A percentile compares a stretch with the other conserved stretches of the same genome.
phyloP scores from a whole-genome alignment of 805 yeast species.

The Schwanniomyces pseudopolymorphus region DNA sequence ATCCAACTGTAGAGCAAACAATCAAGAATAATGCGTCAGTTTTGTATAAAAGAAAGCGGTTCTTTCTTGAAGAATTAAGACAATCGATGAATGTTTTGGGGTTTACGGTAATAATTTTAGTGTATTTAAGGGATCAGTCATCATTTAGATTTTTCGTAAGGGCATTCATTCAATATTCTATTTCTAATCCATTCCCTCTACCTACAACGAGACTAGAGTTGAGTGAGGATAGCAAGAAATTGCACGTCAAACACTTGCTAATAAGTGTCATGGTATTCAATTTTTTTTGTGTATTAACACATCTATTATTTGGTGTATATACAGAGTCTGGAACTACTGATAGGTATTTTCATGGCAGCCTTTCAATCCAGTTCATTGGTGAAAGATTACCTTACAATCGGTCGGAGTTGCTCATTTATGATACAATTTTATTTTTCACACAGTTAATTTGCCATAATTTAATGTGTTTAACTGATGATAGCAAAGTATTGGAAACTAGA shows the following conservation, averaged over 20 bases:
- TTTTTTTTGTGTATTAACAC: constrained; percentile 21
- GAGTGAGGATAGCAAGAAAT: constrained; percentile 26
- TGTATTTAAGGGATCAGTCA: constrained; percentile 44
- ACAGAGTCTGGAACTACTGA: constrained; percentile 13
- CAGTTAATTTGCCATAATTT: constrained; percentile 34
- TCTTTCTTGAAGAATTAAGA: constrained; percentile 36
- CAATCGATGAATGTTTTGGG: constrained; percentile 34
- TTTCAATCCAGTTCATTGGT: constrained; percentile 39
- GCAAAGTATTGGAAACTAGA: constrained; percentile 21
- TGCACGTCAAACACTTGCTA: constrained; percentile 27
- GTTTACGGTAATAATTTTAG: constrained; percentile 32
- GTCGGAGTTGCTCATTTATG: constrained; percentile 26
- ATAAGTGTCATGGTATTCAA: constrained; percentile 22
- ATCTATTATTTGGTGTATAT: constrained; percentile 27
- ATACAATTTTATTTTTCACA: constrained; percentile 20
- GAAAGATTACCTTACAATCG: constrained; percentile 29
- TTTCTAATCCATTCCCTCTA: constrained; percentile 29
- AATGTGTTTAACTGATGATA: constrained; percentile 32
- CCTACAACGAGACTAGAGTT: constrained; percentile 9
- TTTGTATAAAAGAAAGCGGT: constrained; percentile 43
- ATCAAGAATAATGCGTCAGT: constrained; percentile 38
- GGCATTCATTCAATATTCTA: constrained; percentile 24
- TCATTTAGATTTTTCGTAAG: constrained; percentile 26
- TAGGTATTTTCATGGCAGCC: constrained; percentile 30
- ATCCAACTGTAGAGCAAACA: constrained; percentile 41